A percentile compares a stretch with the other conserved stretches of the same genome.
Conservation (phyloP, 768 basidiomycete species). For the Podaxis carcinomalis region DNA sequence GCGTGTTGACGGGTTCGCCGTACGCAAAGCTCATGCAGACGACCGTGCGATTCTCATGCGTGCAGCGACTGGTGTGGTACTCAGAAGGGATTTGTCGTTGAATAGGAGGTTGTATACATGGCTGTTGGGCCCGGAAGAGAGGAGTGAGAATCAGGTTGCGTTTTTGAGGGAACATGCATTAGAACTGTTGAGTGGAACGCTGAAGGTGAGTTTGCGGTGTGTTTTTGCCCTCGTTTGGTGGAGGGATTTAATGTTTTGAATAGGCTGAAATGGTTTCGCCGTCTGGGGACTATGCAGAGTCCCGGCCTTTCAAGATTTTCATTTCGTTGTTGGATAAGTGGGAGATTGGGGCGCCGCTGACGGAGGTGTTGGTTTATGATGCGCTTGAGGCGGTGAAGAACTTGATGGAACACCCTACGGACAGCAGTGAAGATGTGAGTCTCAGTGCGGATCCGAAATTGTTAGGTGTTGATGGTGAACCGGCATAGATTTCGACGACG, state of each 20-base stretch:
- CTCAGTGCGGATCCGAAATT: not conserved
- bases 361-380: conserved; percentile 75
- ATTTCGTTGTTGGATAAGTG: conserved; percentile 94
- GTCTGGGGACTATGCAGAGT: conserved; percentile 69
- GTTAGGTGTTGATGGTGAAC: not conserved
- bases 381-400: conserved; percentile 69
- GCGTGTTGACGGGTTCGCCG: conserved; percentile 65
- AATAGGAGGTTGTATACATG: conserved; percentile 92
- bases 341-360: conserved; percentile 86
- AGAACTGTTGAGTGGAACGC: conserved; percentile 62
- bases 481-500: conserved; percentile 64
- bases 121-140: conserved; percentile 83
- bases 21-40: conserved; percentile 62
- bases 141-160: conserved; percentile 64
- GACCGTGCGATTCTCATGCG: conserved; percentile 85
- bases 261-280: conserved; percentile 77
- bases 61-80: conserved; percentile 82
- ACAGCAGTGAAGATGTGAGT: conserved; percentile 60
- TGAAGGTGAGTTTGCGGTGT: conserved; percentile 48
- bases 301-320: conserved; percentile 92
- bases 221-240: not conserved
- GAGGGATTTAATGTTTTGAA: not conserved
- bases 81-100: conserved; percentile 88
- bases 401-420: conserved; percentile 46
- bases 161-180: conserved; percentile 71